These are phyloP conservation scores for cucumber (Cucumis sativus) DNA, from an alignment of 306 rosid genomes.

Conservation along the genomic window Cucumber_9930_V3 NC_026655.2:7053001-7053500, in stretches of 20 bases:
- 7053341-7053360: background rate
- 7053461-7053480: background rate
- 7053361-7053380: background rate
- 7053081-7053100: too few species aligned
- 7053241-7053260: background rate
- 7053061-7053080: too few species aligned
- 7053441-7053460: background rate
- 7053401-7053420: background rate
- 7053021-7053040: too few species aligned
- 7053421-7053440: background rate
- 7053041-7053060: too few species aligned
- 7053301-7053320: background rate
- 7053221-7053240: background rate
- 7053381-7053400: background rate
- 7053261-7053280: constrained; percentile 4
- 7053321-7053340: background rate
- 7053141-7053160: too few species aligned
- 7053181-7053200: too few species aligned
- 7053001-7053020: too few species aligned
- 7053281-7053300: background rate
- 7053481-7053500: background rate
- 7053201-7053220: too few species aligned
- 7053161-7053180: too few species aligned
- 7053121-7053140: too few species aligned
- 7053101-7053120: too few species aligned